These are phyloP conservation scores for Colletotrichum kahawae DNA, from an alignment of 2,329 filamentous ascomycete species.

Conservation along the genomic window DNA sequence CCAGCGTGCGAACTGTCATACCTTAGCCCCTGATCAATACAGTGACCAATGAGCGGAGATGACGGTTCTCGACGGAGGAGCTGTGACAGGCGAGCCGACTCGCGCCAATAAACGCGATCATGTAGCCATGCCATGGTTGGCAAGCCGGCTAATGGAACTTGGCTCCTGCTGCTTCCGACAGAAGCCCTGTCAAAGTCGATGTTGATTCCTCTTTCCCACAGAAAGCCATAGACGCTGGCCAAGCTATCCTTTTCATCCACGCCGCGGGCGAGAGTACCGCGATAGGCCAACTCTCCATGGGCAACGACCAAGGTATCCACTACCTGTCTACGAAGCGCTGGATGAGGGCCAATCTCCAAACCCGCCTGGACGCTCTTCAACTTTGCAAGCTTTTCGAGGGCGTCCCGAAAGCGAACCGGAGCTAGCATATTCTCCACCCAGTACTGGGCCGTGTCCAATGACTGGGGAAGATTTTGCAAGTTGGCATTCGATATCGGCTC, in stretches of 20 bases:
- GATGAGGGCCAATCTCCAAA: conserved; percentile 38
- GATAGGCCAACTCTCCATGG: conserved; percentile 25
- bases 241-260: conserved; percentile 21
- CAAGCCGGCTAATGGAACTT: background rate
- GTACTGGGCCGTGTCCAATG: conserved; percentile 21
- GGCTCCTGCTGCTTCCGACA: background rate
- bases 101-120: conserved; percentile 2
- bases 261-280: conserved; percentile 25
- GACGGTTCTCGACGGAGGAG: conserved; percentile 10
- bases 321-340: conserved; percentile 44
- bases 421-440: conserved; percentile 33
- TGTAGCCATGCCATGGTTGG: conserved; percentile 22
- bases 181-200: background rate
- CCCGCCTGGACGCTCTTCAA: background rate
- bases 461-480: background rate
- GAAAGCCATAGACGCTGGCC: conserved; percentile 23
- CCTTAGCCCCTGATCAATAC: background rate
- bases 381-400: conserved; percentile 12
- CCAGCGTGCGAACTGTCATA: background rate
- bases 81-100: background rate
- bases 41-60: background rate
- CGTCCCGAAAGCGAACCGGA: conserved; percentile 30
- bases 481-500: background rate
- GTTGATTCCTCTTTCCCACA: conserved; percentile 24
- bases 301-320: conserved; percentile 28